Conservation (phyloP, 306 rosid genomes). For the Trifolium dubium region DNA sequence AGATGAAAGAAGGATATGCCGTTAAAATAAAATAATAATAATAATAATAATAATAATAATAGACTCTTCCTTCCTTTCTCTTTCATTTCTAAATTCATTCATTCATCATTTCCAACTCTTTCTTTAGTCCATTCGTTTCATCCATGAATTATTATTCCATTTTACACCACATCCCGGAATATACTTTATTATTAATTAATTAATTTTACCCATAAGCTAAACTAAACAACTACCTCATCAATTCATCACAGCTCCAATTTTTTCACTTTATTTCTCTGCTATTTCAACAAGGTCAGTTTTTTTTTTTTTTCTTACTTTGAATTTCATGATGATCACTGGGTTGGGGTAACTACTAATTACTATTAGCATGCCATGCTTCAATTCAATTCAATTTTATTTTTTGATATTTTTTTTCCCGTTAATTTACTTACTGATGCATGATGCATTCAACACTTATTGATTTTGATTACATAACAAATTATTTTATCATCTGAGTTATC, state of each 20-base stretch:
- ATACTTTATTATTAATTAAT: background rate
- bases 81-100: no score
- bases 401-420: no score
- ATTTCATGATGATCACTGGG: background rate
- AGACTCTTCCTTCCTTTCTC: background rate
- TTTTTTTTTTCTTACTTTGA: background rate
- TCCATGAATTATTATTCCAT: no score
- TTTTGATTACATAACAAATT: constrained; percentile 28
- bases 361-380: constrained; percentile 8
- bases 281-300: background rate
- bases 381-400: background rate
- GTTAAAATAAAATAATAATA: no score
- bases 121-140: background rate
- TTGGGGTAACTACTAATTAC: background rate
- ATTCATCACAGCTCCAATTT: background rate
- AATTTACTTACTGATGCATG: background rate
- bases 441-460: background rate
- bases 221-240: constrained; percentile 13
- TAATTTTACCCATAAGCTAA: background rate
- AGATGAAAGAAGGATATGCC: no score
- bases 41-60: background rate
- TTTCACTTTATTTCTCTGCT: background rate
- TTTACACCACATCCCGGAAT: no score
- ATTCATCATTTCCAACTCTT: background rate
- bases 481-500: background rate